These are phyloP conservation scores for Iris macrosiphon DNA, from an alignment of 106 monocot genomes.

Conservation along the genomic window DNA sequence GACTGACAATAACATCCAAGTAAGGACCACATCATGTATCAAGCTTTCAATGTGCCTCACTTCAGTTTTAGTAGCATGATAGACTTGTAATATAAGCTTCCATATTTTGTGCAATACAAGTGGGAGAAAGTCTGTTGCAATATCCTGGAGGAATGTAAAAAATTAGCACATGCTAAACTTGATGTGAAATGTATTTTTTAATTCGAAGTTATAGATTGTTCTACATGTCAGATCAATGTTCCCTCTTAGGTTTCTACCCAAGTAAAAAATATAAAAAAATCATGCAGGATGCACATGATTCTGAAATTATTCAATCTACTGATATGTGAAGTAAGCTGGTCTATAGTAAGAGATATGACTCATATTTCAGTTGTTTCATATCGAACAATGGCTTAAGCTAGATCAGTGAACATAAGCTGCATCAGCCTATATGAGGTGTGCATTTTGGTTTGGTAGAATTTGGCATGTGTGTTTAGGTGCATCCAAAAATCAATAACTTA, in stretches of 20 bases:
- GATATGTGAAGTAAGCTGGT: neutral
- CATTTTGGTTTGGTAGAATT: too few species aligned
- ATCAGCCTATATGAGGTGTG: too few species aligned
- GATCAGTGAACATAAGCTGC: too few species aligned
- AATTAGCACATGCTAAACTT: neutral
- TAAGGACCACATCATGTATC: neutral
- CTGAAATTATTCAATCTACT: neutral
- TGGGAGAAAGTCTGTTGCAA: neutral
- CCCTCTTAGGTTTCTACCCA: too few species aligned
- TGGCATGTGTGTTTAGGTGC: too few species aligned
- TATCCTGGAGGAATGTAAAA: neutral
- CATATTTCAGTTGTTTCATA: neutral
- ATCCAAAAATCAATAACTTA: too few species aligned
- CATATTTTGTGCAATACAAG: too few species aligned
- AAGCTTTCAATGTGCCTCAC: neutral
- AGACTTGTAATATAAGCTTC: too few species aligned
- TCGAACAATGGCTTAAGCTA: neutral
- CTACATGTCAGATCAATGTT: neutral
- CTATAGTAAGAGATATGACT: neutral
- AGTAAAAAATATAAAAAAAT: neutral
- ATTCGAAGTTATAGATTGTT: neutral
- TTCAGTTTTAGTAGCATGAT: too few species aligned
- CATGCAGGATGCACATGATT: neutral
- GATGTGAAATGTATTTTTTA: neutral
- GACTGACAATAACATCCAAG: neutral